A percentile compares a stretch with the other conserved stretches of the same genome.
Conservation (phyloP, 108 stramenopile genomes). For the Epithemia pelagica region DNA sequence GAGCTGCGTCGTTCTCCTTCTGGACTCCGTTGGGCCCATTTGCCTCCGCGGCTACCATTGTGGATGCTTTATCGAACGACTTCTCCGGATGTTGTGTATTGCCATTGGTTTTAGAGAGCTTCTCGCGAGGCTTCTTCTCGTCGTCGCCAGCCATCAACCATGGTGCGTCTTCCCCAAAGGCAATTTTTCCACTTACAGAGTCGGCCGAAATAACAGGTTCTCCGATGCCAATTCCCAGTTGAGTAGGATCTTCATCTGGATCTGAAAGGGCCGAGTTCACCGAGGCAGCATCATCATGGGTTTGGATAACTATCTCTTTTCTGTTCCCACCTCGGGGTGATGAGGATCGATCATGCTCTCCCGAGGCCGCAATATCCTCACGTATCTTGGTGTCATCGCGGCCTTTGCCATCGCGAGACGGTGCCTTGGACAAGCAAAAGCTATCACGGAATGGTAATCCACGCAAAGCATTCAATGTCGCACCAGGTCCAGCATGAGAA, state of each 20-base stretch:
- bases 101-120: background rate
- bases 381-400: background rate
- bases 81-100: background rate
- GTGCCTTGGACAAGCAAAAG: conserved; percentile 4
- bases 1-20: no score
- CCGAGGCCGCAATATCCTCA: background rate
- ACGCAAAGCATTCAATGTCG: conserved; percentile 10
- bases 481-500: background rate
- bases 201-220: background rate
- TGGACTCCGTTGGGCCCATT: background rate
- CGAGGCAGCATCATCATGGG: conserved; percentile 15
- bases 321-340: background rate
- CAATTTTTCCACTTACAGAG: background rate
- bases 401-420: background rate
- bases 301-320: conserved; percentile 5
- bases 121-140: background rate
- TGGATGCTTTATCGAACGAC: background rate
- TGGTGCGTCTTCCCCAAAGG: conserved; percentile 2
- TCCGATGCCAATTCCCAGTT: background rate
- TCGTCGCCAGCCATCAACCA: background rate
- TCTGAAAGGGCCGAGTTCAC: conserved; percentile 7
- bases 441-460: conserved; percentile 10
- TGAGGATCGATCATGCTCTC: background rate
- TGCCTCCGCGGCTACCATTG: background rate
- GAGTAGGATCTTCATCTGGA: conserved; percentile 3